These are phyloP conservation scores for Phaeodactylum tricornutum DNA, from an alignment of 108 stramenopile genomes.

Conservation along the genomic window DNA sequence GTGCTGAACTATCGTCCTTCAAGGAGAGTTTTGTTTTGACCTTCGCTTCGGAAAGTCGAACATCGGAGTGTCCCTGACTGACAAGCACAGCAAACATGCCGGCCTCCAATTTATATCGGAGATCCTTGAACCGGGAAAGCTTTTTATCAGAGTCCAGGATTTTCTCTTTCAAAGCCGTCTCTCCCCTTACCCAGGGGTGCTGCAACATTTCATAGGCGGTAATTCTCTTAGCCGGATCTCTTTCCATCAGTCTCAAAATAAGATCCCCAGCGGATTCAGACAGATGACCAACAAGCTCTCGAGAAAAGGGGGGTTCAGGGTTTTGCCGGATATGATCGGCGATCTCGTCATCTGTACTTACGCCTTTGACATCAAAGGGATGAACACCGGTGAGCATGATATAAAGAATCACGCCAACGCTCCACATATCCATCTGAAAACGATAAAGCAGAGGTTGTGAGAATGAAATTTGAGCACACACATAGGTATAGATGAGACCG, in stretches of 20 bases:
- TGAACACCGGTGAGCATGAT: slow-evolving; percentile 86
- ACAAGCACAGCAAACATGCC: slow-evolving; percentile 69
- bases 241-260: slow-evolving; percentile 56
- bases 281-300: slow-evolving; percentile 23
- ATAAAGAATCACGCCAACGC: slow-evolving; percentile 82
- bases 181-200: slow-evolving; percentile 63
- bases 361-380: slow-evolving; percentile 75
- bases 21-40: slow-evolving; percentile 13
- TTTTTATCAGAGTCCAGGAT: slow-evolving; percentile 66
- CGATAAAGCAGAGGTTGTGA: too few species aligned
- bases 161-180: slow-evolving; percentile 63
- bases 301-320: slow-evolving; percentile 5
- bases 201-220: slow-evolving; percentile 51
- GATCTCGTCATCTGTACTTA: slow-evolving; percentile 62
- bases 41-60: slow-evolving; percentile 32
- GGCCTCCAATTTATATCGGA: slow-evolving; percentile 50
- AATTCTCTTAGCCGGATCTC: slow-evolving; percentile 46
- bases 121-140: slow-evolving; percentile 53
- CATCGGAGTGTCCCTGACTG: slow-evolving; percentile 32
- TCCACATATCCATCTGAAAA: slow-evolving; percentile 76
- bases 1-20: slow-evolving; percentile 15
- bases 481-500: too few species aligned
- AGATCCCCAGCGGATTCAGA: slow-evolving; percentile 56
- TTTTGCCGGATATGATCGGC: slow-evolving; percentile 16
- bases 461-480: too few species aligned